phyloP scores from a whole-genome alignment of 2,329 filamentous ascomycete genomes.

The Beauveria sp. region DNA sequence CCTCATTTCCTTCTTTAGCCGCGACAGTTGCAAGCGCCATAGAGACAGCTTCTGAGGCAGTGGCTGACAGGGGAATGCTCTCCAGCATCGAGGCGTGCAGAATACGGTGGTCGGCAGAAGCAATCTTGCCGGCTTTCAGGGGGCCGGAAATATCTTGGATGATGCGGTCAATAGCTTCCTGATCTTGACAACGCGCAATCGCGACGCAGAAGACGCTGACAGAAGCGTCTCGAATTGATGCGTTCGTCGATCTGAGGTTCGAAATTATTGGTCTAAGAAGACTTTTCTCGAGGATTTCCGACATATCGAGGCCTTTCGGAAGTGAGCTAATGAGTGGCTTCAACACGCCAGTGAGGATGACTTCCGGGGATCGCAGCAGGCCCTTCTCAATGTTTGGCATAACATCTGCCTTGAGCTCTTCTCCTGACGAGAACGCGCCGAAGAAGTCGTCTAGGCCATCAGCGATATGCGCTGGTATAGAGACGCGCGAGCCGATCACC shows the following conservation, averaged over 20 bases:
- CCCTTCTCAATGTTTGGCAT: conserved; percentile 82
- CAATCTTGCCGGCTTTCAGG: conserved; percentile 75
- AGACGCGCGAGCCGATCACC: conserved; percentile 68
- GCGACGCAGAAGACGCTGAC: conserved; percentile 65
- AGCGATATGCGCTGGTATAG: conserved; percentile 64
- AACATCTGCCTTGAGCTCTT: conserved; percentile 69
- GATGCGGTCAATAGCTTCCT: conserved; percentile 55
- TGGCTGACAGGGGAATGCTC: conserved; percentile 50
- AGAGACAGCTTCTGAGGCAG: conserved; percentile 59
- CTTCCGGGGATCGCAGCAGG: conserved; percentile 80
- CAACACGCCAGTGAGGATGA: conserved; percentile 74
- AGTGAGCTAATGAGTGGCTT: conserved; percentile 65
- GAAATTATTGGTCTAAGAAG: conserved; percentile 83
- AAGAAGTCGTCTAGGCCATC: conserved; percentile 78
- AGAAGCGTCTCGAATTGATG: conserved; percentile 66
- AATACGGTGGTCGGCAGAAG: conserved; percentile 76
- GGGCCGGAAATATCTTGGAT: conserved; percentile 71
- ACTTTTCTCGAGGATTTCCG: conserved; percentile 60
- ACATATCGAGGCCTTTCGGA: conserved; percentile 66
- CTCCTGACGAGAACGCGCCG: conserved; percentile 58
- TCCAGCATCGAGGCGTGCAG: conserved; percentile 76
- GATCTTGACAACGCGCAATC: conserved; percentile 53
- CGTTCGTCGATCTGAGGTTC: conserved; percentile 85
- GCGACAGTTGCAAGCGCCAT: conserved; percentile 60
- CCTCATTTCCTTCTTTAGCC: conserved; percentile 82